Base-by-base conservation (phyloP, 1,284 basidiomycete genomes). In the Trichosporon faecale region DNA sequence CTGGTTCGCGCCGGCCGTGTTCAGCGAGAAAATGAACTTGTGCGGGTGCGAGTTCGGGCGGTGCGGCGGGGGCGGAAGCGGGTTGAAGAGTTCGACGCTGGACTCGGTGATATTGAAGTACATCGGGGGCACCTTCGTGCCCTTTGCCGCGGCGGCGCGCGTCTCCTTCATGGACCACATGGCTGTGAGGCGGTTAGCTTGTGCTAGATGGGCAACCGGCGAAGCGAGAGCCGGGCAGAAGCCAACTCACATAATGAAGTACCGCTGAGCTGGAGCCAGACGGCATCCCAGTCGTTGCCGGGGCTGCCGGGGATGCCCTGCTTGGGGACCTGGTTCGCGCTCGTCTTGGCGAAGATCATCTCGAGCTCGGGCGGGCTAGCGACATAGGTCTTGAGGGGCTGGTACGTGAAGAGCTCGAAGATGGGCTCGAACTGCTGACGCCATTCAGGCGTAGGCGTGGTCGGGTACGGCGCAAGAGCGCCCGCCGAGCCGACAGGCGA, bases 201-300 rank as follows among this genome's bases (percentile, higher is more conserved):
- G 18, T 12, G 37, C 33, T 8, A n/a, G 33, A 11, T 3, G 21
- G 12, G 16, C n/a, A n/a, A 55, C 29, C 44, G 18, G n/a, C 2
- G 5, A 46, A n/a, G 40, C 64, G 27, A 44, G 64, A 44, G 16
- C 29, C n/a, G 2, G 12, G 40, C 31, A 4, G 31, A 33, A 33
- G 11, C 14, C 44, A 23, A 73, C 77, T 73, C 67, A 80, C 93
- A 95, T 68, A 98, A 87, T 8, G 93, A 95, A 8, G 94, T 97
- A 5, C 95, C 95, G 57, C 92, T 91, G 31, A 98, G 86, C 84
- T 98, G 95, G 1, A 92, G 91, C 94, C 94, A 96, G 9, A 96
- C 90, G n/a, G 93, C 88, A 8, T 88, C 86, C 93, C 94, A 95
- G n/a, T 91, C 91, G 33, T 93, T 94, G 88, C 79, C 89, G 89